Evolutionary conservation across 805 yeast species (phyloP), one percentile per base, ranked within the genome.

Genomic region (Zygotorulaspora danielsina): DNA sequence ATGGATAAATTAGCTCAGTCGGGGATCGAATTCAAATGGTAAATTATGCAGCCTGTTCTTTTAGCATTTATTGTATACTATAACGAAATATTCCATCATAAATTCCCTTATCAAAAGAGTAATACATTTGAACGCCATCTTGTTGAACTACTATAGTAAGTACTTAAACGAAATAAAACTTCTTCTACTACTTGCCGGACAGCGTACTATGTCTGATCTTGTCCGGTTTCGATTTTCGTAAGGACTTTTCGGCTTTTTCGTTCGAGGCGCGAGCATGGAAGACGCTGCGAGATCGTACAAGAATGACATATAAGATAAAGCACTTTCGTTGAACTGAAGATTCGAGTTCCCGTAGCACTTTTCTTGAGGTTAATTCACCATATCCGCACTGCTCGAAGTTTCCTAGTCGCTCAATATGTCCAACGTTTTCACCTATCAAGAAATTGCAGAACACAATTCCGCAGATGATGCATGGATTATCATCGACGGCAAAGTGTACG

Each of bases 391-490:
- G n/a, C n/a, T n/a, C n/a, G n/a, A n/a, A n/a, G n/a, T n/a, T n/a
- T n/a, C n/a, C n/a, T n/a, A n/a, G n/a, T n/a, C 21, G 6, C 27
- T 16, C 27, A 28, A 19, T 12, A 72, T 71, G 77, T 64, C 74
- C 39, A 75, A 73, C 56, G 65, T 69, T 26, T 78, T 61, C 67
- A 76, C 82, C 25, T 72, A 70, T 50, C 84, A 78, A 44, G 85
- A 88, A 60, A 78, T 88, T 38, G 72, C 79, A 21, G 58, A 71
- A 50, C 97, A 89, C 71, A 78, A 76, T 60, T 69, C 77, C n/a
- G 75, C 79, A 29, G 83, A 81, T 12, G 87, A 84, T 52, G 65
- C 86, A 30, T 90, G 96, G 95, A 78, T 90, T 71, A 73, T 86
- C 40, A 72, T 86, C 44, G 80, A 86, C 52, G 86, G 82, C 42